Evolutionary conservation across 306 rosid species (phyloP).

Genomic region (Argentina anserina): DNA sequence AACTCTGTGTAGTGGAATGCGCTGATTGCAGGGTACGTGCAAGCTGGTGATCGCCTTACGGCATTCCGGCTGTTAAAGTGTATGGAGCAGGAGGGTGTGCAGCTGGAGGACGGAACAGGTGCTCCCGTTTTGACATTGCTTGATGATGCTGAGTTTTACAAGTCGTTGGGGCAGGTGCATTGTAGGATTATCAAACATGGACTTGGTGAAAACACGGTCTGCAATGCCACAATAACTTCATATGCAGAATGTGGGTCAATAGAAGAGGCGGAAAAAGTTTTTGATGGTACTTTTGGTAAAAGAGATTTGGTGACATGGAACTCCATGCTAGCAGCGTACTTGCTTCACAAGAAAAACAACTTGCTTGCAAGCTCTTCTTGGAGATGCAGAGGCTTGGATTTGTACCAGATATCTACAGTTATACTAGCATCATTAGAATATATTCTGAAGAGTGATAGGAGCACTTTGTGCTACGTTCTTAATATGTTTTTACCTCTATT

Average conservation of each 20-base stretch:
- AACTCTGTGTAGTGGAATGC: constrained; percentile 77
- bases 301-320: constrained; percentile 80
- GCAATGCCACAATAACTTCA: constrained; percentile 65
- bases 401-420: constrained; percentile 69
- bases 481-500: no score
- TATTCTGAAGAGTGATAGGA: no score
- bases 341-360: constrained; percentile 45
- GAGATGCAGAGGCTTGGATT: constrained; percentile 62
- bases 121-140: constrained; percentile 78
- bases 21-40: constrained; percentile 57
- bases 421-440: constrained; percentile 56
- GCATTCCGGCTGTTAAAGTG: constrained; percentile 45
- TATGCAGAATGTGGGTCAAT: constrained; percentile 65
- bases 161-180: constrained; percentile 50
- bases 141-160: constrained; percentile 39
- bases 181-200: constrained; percentile 66
- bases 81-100: constrained; percentile 55
- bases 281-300: constrained; percentile 32
- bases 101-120: constrained; percentile 63
- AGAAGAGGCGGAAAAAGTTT: constrained; percentile 62
- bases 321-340: constrained; percentile 68
- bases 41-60: constrained; percentile 40
- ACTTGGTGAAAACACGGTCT: constrained; percentile 39
- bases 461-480: no score
- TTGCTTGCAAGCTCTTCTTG: constrained; percentile 47